Conservation (phyloP, 192 early-diverging fungal genomes). For the Coemansia aciculifera region DNA sequence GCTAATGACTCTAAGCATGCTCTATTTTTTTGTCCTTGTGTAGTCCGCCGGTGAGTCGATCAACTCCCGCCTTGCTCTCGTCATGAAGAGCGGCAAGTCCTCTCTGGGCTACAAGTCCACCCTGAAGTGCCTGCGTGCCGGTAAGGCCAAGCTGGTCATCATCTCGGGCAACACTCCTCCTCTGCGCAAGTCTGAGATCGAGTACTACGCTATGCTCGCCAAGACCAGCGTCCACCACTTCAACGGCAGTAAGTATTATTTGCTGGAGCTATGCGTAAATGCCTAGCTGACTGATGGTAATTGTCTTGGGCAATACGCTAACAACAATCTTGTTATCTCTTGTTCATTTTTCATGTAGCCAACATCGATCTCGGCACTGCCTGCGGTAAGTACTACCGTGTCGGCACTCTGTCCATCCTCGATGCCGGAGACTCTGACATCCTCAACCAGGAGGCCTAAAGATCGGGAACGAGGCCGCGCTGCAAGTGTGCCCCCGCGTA, state of each 20-base stretch:
- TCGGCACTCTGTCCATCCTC: slow-evolving; percentile 91
- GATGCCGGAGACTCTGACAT: slow-evolving; percentile 98
- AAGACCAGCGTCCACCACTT: slow-evolving; percentile 99
- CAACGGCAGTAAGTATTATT: slow-evolving; percentile 80
- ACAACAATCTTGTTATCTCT: not conserved
- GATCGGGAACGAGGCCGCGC: slow-evolving; percentile 21
- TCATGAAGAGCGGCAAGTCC: slow-evolving; percentile 99
- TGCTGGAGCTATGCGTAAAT: not conserved
- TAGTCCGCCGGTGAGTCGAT: slow-evolving; percentile 92
- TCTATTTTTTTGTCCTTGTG: slow-evolving; percentile 26
- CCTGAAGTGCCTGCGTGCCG: slow-evolving; percentile 94
- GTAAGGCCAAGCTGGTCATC: slow-evolving; percentile 99
- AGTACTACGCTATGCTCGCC: slow-evolving; percentile 99
- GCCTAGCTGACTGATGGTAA: not conserved
- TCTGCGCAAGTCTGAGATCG: slow-evolving; percentile 99
- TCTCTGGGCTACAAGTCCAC: slow-evolving; percentile 98
- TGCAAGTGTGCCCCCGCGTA: not conserved
- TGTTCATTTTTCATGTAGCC: slow-evolving; percentile 81
- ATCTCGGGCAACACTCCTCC: slow-evolving; percentile 99
- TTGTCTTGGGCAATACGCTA: not conserved
- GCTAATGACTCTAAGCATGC: not conserved
- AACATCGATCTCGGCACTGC: slow-evolving; percentile 99
- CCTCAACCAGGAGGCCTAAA: slow-evolving; percentile 59
- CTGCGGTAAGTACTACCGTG: slow-evolving; percentile 99
- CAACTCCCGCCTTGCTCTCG: slow-evolving; percentile 97